These are phyloP conservation scores for Penicillium robsamsonii DNA, from an alignment of 495 filamentous ascomycete genomes.

Conservation along the genomic window DNA sequence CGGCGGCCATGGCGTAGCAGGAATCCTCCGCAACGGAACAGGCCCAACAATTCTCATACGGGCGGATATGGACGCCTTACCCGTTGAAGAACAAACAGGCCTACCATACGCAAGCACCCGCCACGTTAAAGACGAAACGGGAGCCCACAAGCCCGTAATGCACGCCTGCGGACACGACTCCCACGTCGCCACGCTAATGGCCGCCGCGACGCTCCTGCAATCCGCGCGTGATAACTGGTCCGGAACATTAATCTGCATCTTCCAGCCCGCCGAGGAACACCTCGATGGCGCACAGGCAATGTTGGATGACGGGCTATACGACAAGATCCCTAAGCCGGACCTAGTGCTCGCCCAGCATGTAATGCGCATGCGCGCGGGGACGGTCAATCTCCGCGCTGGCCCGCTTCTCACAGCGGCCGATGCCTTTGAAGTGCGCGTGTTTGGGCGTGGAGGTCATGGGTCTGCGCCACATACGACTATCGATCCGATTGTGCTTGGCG, in stretches of 20 bases:
- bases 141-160: conserved; percentile 52
- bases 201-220: conserved; percentile 45
- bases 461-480: conserved; percentile 50
- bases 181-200: conserved; percentile 55
- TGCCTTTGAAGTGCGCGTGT: conserved; percentile 41
- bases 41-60: conserved; percentile 55
- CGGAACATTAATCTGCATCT: conserved; percentile 56
- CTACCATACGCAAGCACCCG: conserved; percentile 53
- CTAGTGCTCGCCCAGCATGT: conserved; percentile 60
- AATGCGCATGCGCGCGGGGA: conserved; percentile 43
- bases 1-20: conserved; percentile 57
- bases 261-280: conserved; percentile 62
- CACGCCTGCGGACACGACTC: conserved; percentile 69
- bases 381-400: conserved; percentile 31
- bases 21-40: conserved; percentile 53
- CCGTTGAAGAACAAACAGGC: conserved; percentile 54
- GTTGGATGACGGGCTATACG: conserved; percentile 61
- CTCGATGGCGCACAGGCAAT: conserved; percentile 57
- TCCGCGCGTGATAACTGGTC: conserved; percentile 45
- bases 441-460: conserved; percentile 54
- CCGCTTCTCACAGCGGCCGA: conserved; percentile 41
- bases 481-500: conserved; percentile 57
- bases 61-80: conserved; percentile 63
- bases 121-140: conserved; percentile 42
- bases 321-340: conserved; percentile 48